phyloP scores from a whole-genome alignment of 2,329 filamentous ascomycete species.

The Penicillium sp. region DNA sequence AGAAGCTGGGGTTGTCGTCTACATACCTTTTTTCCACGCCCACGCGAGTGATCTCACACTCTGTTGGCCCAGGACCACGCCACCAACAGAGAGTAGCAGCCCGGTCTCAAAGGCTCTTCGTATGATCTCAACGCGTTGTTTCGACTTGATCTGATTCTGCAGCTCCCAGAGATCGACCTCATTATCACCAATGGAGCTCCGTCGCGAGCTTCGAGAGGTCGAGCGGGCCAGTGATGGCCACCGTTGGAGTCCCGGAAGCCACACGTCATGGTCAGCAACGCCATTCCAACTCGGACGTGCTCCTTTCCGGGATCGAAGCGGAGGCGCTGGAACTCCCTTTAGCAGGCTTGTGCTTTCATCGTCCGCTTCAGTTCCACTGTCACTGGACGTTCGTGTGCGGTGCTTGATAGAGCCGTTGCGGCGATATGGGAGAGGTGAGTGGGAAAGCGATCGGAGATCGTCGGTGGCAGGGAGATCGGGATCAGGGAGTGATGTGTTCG shows the following conservation, averaged over 20 bases:
- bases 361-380: slow-evolving; percentile 93
- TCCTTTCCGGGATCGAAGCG: slow-evolving; percentile 75
- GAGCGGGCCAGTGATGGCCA: slow-evolving; percentile 41
- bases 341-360: slow-evolving; percentile 80
- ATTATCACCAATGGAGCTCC: slow-evolving; percentile 38
- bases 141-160: slow-evolving; percentile 34
- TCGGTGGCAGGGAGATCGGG: slow-evolving; percentile 27
- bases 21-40: slow-evolving; percentile 46
- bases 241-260: slow-evolving; percentile 35
- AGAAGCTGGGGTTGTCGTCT: not conserved
- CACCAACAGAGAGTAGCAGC: slow-evolving; percentile 58
- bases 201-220: slow-evolving; percentile 32
- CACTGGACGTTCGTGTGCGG: slow-evolving; percentile 70
- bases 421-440: slow-evolving; percentile 72
- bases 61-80: slow-evolving; percentile 45
- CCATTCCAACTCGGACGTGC: slow-evolving; percentile 56
- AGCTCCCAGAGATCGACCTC: slow-evolving; percentile 30
- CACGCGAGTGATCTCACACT: slow-evolving; percentile 37
- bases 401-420: slow-evolving; percentile 55
- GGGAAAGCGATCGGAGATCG: slow-evolving; percentile 57
- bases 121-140: slow-evolving; percentile 47
- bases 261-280: slow-evolving; percentile 32
- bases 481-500: slow-evolving; percentile 24
- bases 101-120: slow-evolving; percentile 59
- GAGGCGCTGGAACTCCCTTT: slow-evolving; percentile 82